Conservation (phyloP, 2,329 filamentous ascomycete species). For the Nemania diffusa region DNA sequence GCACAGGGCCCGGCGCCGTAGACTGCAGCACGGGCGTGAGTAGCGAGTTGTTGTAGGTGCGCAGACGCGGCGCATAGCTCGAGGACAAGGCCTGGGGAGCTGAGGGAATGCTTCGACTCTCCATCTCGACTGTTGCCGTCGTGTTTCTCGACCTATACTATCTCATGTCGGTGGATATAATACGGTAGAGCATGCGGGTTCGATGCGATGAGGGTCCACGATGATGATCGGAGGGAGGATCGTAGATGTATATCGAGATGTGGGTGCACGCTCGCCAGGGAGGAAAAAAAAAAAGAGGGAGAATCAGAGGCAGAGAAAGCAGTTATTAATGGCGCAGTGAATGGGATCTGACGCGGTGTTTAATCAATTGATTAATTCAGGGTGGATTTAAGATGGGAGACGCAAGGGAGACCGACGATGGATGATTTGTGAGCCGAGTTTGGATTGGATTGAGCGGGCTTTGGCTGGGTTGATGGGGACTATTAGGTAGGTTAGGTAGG, state of each 20-base stretch:
- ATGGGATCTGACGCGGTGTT: no score
- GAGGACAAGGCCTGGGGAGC: slow-evolving; percentile 84
- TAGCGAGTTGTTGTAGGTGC: slow-evolving; percentile 90
- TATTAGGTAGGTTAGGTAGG: no score
- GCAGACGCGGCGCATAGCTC: slow-evolving; percentile 89
- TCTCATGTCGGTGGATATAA: slow-evolving; percentile 18
- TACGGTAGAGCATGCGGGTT: background rate
- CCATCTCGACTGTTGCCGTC: slow-evolving; percentile 53
- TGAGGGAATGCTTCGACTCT: slow-evolving; percentile 58
- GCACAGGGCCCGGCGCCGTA: slow-evolving; percentile 70
- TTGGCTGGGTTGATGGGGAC: no score
- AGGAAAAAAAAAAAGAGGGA: background rate
- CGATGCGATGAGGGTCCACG: background rate
- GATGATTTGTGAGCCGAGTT: background rate
- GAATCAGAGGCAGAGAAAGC: background rate
- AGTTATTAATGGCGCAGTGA: no score
- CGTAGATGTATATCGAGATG: background rate
- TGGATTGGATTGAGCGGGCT: no score
- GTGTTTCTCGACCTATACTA: background rate
- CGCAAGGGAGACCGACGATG: background rate
- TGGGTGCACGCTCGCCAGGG: background rate
- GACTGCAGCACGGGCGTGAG: slow-evolving; percentile 84
- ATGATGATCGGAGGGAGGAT: background rate
- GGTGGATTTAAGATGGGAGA: background rate
- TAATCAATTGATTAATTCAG: no score